Base-by-base conservation (phyloP, 352 stramenopile genomes). In the Globisporangium orthogonon region DNA sequence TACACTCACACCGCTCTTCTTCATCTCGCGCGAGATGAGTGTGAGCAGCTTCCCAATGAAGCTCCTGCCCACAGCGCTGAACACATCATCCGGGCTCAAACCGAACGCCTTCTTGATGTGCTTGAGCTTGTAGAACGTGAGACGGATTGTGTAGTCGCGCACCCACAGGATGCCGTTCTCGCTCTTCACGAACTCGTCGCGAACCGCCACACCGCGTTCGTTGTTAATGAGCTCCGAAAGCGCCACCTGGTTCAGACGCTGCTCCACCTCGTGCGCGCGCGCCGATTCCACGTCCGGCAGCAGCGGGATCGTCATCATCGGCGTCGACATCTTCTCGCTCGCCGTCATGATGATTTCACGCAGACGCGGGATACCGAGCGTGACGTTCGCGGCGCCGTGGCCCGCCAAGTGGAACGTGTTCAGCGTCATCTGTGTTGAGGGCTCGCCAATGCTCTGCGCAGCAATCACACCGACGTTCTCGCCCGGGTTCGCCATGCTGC, bases 331-430 rank as follows among this genome's bases (percentile, higher is more conserved):
- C 59, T 96, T 93, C 61, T 88, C 84, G 44, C 92, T 98, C 33
- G 97, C 98, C 47, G 97, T 99, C 97, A 99, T 99, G 62, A 99
- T 99, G 61, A 99, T 99, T 83, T 99, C 98, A 66, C 97, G 86
- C 67, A 99, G 74, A 71, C 98, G 96, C 52, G 98, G 98, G 68
- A 99, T 99, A 69, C 98, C 96, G 44, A 99, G 81, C 33, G 98
- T 99, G 45, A 99, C 97, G 77, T 99, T 99, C 44, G 96, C 97
- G 40, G 96, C 97, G 69, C 97, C 97, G 68, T 98, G 92, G 47
- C 98, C 98, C 50, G 98, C 98, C 71, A 99, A 86, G 70, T 99
- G 98, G 80, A 99, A 99, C 37, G 98, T 99, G 81, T 99, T 99
- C 10, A 99, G 85, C 54, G 98, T 99, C 98, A 99, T 99, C 75